Evolutionary conservation across 1,284 basidiomycete genomes (phyloP).

Genomic region (Sanghuangporus sanghuang): DNA sequence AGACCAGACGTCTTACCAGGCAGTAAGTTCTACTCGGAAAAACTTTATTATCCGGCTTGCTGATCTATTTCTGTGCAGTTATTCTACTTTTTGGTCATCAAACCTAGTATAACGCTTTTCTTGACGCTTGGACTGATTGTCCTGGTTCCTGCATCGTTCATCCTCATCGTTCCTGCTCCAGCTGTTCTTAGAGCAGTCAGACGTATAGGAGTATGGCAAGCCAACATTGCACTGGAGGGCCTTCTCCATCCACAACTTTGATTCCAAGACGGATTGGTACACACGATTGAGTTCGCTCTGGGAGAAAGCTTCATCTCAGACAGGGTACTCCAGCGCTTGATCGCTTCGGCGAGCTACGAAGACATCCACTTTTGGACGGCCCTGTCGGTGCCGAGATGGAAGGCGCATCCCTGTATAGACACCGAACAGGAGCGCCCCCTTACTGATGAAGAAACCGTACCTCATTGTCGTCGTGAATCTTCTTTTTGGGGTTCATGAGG

Average conservation of each 20-base stretch:
- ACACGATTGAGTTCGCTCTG: neutral
- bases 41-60: neutral
- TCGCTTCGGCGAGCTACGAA: neutral
- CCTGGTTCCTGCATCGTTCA: conserved; percentile 51
- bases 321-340: too few species aligned
- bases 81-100: conserved; percentile 81
- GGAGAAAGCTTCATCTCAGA: neutral
- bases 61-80: conserved; percentile 27
- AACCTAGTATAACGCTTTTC: conserved; percentile 70
- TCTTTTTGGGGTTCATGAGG: neutral
- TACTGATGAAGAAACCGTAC: neutral
- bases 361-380: neutral
- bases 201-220: conserved; percentile 72
- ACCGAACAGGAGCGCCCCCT: neutral
- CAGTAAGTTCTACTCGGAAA: conserved; percentile 24
- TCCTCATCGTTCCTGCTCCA: conserved; percentile 60
- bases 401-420: neutral
- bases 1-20: conserved; percentile 72
- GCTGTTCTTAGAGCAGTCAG: conserved; percentile 57
- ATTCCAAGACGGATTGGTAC: neutral
- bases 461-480: neutral
- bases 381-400: neutral
- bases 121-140: conserved; percentile 50
- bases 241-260: conserved; percentile 27
- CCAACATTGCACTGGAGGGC: conserved; percentile 72